A percentile compares a stretch with the other conserved stretches of the same genome.
phyloP scores from a whole-genome alignment of 2,329 filamentous ascomycete species.

The Ploettnerulaceae sp. region DNA sequence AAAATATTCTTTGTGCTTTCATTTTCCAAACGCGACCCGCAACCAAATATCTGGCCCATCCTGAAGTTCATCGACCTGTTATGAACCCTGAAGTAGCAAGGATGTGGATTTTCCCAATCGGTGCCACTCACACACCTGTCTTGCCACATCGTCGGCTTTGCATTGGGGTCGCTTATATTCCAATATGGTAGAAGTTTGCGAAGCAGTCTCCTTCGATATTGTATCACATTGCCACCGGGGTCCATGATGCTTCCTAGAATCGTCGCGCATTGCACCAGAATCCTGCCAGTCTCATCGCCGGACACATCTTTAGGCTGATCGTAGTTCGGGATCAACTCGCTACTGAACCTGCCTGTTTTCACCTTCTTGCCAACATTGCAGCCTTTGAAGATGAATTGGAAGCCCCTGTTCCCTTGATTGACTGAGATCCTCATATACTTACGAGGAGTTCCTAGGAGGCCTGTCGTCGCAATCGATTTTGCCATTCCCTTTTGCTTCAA shows the following conservation, averaged over 20 bases:
- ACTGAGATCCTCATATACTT: conserved; percentile 29
- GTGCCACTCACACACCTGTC: conserved; percentile 11
- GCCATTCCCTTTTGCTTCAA: conserved; percentile 21
- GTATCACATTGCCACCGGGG: conserved; percentile 7
- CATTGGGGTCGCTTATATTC: conserved; percentile 9
- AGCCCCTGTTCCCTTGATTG: conserved; percentile 19
- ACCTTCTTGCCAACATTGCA: conserved; percentile 18
- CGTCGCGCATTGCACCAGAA: conserved; percentile 16
- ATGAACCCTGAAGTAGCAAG: conserved; percentile 4
- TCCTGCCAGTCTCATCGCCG: conserved; percentile 14
- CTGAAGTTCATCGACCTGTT: conserved; percentile 15
- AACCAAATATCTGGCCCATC: conserved; percentile 6
- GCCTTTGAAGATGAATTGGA: conserved; percentile 28
- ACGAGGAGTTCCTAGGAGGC: conserved; percentile 22
- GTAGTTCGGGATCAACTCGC: conserved; percentile 12
- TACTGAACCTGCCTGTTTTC: conserved; percentile 16
- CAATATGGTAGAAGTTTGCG: conserved; percentile 13
- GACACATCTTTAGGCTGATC: conserved; percentile 6
- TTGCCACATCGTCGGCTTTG: conserved; percentile 10
- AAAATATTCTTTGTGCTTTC: conserved; percentile 12
- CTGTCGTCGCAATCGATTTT: conserved; percentile 19
- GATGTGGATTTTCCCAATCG: conserved; percentile 9
- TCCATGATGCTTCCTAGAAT: conserved; percentile 15
- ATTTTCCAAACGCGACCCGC: conserved; percentile 11
- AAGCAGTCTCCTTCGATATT: conserved; percentile 11